A percentile compares a stretch with the other conserved stretches of the same genome.
Conservation (phyloP, 2,329 filamentous ascomycete genomes). For the Aspergillus tubingensis region DNA sequence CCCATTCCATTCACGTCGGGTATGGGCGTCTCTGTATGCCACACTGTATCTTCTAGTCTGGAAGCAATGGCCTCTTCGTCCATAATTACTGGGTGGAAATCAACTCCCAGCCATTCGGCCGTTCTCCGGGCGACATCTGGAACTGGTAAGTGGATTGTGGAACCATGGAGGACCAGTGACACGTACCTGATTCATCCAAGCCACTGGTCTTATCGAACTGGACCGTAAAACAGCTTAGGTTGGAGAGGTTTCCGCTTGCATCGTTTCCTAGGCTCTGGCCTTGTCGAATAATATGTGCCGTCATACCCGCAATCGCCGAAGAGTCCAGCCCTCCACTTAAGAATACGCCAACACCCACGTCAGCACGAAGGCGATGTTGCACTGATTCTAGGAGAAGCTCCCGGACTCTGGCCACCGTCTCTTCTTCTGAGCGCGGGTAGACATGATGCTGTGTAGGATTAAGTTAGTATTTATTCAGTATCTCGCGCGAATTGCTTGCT, state of each 20-base stretch:
- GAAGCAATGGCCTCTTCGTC: slow-evolving; percentile 47
- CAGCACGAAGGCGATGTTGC: slow-evolving; percentile 56
- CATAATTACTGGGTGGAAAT: slow-evolving; percentile 47
- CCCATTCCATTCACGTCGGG: slow-evolving; percentile 56
- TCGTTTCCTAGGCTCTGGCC: slow-evolving; percentile 52
- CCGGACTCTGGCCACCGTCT: slow-evolving; percentile 55
- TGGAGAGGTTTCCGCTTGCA: slow-evolving; percentile 34
- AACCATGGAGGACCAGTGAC: not conserved
- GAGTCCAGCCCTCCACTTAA: slow-evolving; percentile 61
- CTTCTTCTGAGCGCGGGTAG: slow-evolving; percentile 51
- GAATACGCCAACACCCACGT: slow-evolving; percentile 61
- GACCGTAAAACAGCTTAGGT: slow-evolving; percentile 55
- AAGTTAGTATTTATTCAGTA: not conserved
- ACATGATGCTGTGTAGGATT: slow-evolving; percentile 24
- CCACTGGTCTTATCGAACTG: slow-evolving; percentile 53
- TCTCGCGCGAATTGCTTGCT: not conserved
- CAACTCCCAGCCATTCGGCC: slow-evolving; percentile 51
- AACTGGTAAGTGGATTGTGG: not conserved
- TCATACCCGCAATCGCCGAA: slow-evolving; percentile 59
- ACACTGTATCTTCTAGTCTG: slow-evolving; percentile 49
- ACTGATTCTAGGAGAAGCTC: slow-evolving; percentile 55
- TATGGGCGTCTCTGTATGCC: slow-evolving; percentile 49
- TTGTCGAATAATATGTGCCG: slow-evolving; percentile 53
- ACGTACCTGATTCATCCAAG: slow-evolving; percentile 52
- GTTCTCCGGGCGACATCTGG: slow-evolving; percentile 49